Percentiles rank a stretch among this genome's conserved stretches.
Conservation (phyloP, 805 yeast genomes). For the Cyberlindnera bimundalis region DNA sequence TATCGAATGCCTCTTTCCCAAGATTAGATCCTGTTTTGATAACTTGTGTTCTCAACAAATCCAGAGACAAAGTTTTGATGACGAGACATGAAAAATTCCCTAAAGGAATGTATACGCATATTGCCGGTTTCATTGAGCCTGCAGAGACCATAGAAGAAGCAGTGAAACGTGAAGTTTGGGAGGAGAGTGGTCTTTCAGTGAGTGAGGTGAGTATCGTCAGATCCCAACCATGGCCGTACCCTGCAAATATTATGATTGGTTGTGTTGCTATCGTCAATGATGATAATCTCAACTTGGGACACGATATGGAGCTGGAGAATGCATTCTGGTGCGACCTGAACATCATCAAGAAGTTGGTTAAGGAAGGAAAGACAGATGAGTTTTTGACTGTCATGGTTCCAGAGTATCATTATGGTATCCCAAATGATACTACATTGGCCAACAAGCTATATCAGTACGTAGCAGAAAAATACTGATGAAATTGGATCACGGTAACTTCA, state of each 20-base stretch:
- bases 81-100: constrained; percentile 62
- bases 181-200: constrained; percentile 77
- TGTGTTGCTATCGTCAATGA: constrained; percentile 73
- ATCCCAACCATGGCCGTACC: constrained; percentile 99
- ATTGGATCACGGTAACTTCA: too few relatives aligned
- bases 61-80: constrained; percentile 59
- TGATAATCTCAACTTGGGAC: constrained; percentile 52
- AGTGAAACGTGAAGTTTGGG: constrained; percentile 87
- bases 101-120: constrained; percentile 64
- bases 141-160: constrained; percentile 90
- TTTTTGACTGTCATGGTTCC: constrained; percentile 14
- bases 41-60: constrained; percentile 66
- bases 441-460: constrained; percentile 23
- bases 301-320: constrained; percentile 81
- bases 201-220: constrained; percentile 55
- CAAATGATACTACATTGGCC: constrained; percentile 28
- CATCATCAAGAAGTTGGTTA: constrained; percentile 41
- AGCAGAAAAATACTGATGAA: constrained; percentile 20
- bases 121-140: constrained; percentile 96
- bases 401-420: constrained; percentile 21
- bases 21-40: constrained; percentile 88
- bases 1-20: constrained; percentile 89
- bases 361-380: constrained; percentile 27
- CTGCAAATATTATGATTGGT: constrained; percentile 90
- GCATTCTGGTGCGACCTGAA: constrained; percentile 77